These are phyloP conservation scores for Auricularia cornea DNA, from an alignment of 768 basidiomycete species.

Conservation along the genomic window DNA sequence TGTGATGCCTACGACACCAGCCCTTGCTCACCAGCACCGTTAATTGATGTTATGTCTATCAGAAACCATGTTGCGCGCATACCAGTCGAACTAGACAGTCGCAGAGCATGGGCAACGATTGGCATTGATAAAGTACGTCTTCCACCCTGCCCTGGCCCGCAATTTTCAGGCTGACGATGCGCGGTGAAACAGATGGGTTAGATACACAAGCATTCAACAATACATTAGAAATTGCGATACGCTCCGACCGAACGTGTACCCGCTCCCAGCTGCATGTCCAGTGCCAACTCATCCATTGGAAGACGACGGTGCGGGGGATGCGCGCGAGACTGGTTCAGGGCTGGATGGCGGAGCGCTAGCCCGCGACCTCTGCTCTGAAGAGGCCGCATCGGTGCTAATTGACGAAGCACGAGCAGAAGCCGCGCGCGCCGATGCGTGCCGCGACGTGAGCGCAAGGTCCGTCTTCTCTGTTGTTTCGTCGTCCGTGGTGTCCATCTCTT, in stretches of 20 bases:
- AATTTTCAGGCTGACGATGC: not conserved
- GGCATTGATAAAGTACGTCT: not conserved
- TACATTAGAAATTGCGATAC: too few species aligned
- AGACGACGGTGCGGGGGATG: too few species aligned
- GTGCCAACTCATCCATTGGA: too few species aligned
- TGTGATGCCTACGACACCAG: not conserved
- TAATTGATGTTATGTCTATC: not conserved
- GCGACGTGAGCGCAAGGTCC: not conserved
- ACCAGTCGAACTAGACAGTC: not conserved
- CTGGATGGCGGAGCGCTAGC: too few species aligned
- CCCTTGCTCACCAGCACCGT: not conserved
- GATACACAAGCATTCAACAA: too few species aligned
- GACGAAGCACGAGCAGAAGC: not conserved
- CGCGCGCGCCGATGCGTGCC: not conserved
- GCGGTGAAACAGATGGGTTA: not conserved
- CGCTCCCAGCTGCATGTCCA: too few species aligned
- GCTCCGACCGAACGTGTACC: too few species aligned
- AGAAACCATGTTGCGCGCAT: not conserved
- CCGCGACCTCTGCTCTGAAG: too few species aligned
- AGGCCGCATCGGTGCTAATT: too few species aligned
- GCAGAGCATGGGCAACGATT: not conserved
- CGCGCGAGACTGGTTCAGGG: too few species aligned
- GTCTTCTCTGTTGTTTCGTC: not conserved
- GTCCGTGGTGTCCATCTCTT: not conserved
- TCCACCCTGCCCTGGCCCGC: not conserved